Evolutionary conservation across 2,329 filamentous ascomycete species (phyloP).

Genomic region (Aspergillus vadensis): DNA sequence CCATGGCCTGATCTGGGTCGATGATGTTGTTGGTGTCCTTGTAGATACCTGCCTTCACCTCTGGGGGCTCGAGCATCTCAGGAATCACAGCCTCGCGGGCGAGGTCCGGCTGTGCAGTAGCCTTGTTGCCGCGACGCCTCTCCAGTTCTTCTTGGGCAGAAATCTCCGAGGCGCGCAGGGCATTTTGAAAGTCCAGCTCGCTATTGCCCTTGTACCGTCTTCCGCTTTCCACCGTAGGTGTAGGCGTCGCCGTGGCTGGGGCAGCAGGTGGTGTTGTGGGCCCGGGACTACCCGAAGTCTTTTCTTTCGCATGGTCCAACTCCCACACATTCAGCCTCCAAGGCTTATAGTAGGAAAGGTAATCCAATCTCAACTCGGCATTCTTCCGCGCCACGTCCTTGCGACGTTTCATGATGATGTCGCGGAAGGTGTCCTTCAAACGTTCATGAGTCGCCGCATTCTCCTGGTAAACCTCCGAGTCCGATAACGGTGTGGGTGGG

Average conservation of each 20-base stretch:
- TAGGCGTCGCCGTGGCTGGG: conserved; percentile 33
- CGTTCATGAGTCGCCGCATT: conserved; percentile 41
- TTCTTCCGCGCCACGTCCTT: conserved; percentile 44
- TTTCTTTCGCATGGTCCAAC: conserved; percentile 45
- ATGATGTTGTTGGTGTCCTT: conserved; percentile 51
- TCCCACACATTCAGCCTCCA: conserved; percentile 49
- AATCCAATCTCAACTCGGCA: conserved; percentile 43
- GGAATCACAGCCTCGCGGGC: conserved; percentile 51
- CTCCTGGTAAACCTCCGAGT: conserved; percentile 49
- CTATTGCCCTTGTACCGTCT: conserved; percentile 52
- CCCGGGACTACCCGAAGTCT: conserved; percentile 39
- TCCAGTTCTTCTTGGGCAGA: conserved; percentile 52
- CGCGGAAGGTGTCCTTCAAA: conserved; percentile 42
- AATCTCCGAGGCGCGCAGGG: conserved; percentile 50
- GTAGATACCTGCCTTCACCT: conserved; percentile 44
- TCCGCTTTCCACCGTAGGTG: conserved; percentile 38
- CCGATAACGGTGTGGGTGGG: conserved; percentile 47
- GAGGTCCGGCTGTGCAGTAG: conserved; percentile 48
- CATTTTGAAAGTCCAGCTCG: conserved; percentile 53
- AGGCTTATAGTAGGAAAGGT: conserved; percentile 44
- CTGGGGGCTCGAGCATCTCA: conserved; percentile 48
- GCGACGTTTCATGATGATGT: conserved; percentile 42
- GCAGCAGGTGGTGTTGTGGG: conserved; percentile 40
- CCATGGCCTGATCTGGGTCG: conserved; percentile 40
- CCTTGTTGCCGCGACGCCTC: conserved; percentile 46